Base-by-base conservation (phyloP, 257 asterid species). In the Nicotiana tomentosiformis region DNA sequence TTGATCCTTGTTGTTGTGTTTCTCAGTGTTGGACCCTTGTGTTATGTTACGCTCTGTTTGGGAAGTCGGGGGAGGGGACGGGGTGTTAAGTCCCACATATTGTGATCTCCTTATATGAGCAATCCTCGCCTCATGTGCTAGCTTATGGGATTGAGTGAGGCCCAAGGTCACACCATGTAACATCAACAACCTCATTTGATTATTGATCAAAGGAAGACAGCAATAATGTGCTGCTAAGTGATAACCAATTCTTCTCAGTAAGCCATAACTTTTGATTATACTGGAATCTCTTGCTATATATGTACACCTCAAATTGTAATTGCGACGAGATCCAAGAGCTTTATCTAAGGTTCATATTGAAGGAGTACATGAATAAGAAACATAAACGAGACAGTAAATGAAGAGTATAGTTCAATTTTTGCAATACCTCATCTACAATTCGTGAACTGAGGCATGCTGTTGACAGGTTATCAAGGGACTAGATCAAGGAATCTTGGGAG, bases 401-500 rank as follows among this genome's bases (percentile, higher is more conserved):
- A 32, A 60, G 60, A 72, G 57, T 51, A 15, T 68, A 60, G 7
- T 61, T 78, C 16, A 67, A 57, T 18, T 62, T 23, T 56, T 39
- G 39, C 49, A 32, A 72, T 55, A 32, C n/a, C 55, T 68, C 79
- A 32, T 39, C 78, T 56, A 26, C 68, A 68, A 29, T 55, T 33
- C 15, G 3, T 37, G 29, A 15, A 78, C 30, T 30, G 4, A 39
- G 10, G 18, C 33, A 32, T 60, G 66, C 56, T 82, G 51, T 65
- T 81, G 1, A 49, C 83, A 95, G 98, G 94, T 93, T 77, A 93
- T 95, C 84, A 93, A 86, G 81, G 98, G 98, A 85, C 85, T 95
- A 88, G 98, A 95, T 84, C 98, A 95, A 86, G 98, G 98, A 77
- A 92, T 95, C 78, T 74, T 93, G 67, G 98, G 98, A 43, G 98